Base-by-base conservation (phyloP, 257 asterid species). In the Nicotiana paniculata region DNA sequence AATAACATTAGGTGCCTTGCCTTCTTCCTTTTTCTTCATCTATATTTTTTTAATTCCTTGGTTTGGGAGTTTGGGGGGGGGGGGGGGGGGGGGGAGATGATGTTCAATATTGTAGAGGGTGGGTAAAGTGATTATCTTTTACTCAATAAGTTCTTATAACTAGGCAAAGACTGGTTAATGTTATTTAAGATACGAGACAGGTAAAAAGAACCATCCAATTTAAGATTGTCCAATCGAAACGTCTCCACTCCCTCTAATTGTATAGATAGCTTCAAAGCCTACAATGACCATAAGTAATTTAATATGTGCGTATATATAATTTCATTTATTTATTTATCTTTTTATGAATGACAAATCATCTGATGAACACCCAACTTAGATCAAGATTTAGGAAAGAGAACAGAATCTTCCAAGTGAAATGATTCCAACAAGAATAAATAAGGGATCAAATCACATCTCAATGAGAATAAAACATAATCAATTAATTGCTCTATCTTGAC, bases 401-500 rank as follows among this genome's bases (percentile, higher is more conserved):
- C 57, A 69, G 57, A 39, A 69, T 69, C 77, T 7, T 10, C 33
- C 33, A n/a, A 69, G 21, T 69, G 33, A 39, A 39, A 37, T 69
- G 55, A 69, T 69, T 69, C 77, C 55, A 68, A 35, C 9, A 57
- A 18, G 77, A 37, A 39, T 69, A 69, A n/a, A 69, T 69, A 11
- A 69, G 28, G 32, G 57, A 51, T 39, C 77, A 39, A 69, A 69
- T 69, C 57, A 69, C 21, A 69, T 69, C 32, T 69, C 55, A 69
- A 9, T n/a, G 55, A 69, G 55, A 10, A 69, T 37, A 69, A 69
- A 69, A 69, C 77, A 69, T 69, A 5, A 39, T n/a, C 77, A 69
- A n/a, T 69, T n/a, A 69, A 69, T 69, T 68, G 10, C 33, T 69
- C 57, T 69, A 69, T 69, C 77, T 39, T 39, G 77, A 69, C 57